Evolutionary conservation across 805 yeast species (phyloP).

Genomic region (Lipomyces starkeyi): DNA sequence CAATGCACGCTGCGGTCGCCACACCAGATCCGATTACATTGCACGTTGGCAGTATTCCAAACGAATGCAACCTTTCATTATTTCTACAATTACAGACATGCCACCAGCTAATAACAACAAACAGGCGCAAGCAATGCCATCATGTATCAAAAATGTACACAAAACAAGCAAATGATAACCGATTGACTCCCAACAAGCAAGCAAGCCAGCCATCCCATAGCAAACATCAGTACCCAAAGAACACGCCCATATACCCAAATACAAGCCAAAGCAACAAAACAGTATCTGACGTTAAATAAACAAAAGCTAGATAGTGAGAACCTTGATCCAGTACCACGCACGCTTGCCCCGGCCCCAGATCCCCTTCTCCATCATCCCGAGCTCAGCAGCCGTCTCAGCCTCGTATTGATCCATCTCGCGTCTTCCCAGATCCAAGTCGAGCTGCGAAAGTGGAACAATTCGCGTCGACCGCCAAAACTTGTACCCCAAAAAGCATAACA

Average conservation of each 20-base stretch:
- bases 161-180: not conserved
- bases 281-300: not conserved
- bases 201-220: not conserved
- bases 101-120: not conserved
- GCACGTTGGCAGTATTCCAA: too few relatives aligned
- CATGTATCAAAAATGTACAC: not conserved
- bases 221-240: not conserved
- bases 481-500: conserved; percentile 59
- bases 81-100: not conserved
- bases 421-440: conserved; percentile 84
- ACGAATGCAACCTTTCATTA: not conserved
- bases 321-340: conserved; percentile 20
- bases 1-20: too few relatives aligned
- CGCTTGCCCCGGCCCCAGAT: conserved; percentile 23
- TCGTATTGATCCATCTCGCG: conserved; percentile 74
- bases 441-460: conserved; percentile 68
- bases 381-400: conserved; percentile 35
- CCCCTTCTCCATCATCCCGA: conserved; percentile 29
- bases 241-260: not conserved
- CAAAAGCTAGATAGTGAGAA: conserved; percentile 12
- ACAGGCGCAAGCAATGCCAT: conserved; percentile 4
- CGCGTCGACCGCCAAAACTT: conserved; percentile 66
- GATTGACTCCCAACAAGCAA: not conserved
- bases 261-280: not conserved
- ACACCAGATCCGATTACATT: too few relatives aligned